Evolutionary conservation across 1,139 yeast species (phyloP), one percentile per base, ranked within the genome.

Genomic region (Candida tetrigidarum): DNA sequence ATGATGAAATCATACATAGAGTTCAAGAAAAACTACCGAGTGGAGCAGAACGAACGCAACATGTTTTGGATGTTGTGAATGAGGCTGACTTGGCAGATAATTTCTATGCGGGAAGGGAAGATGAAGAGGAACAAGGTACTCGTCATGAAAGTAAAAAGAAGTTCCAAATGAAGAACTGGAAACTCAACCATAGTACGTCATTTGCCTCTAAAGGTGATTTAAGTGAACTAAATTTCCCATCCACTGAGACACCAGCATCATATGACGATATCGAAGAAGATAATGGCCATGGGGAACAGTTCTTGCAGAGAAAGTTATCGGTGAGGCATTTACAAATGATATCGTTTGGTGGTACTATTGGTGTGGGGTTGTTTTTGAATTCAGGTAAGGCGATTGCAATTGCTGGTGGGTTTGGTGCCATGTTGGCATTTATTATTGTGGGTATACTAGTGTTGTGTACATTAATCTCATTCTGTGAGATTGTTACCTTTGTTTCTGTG

Each of bases 341-440:
- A 40, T 88, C 96, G 0, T 71, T 90, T 36, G 93, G 95, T 2
- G 95, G 93, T 1, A 86, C 93, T 0, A 66, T 88, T 4, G 96
- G 96, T 1, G 92, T 88, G n/a, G 96, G 96, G 0, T 64, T 88
- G 14, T 76, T 87, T 51, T 67, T 87, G 35, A 84, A 86, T 41
- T 77, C 88, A n/a, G 96, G 96, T 1, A 84, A 85, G 53, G 87
- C 91, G 0, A 74, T 90, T 42, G 76, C 85, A 22, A 81, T 83
- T 15, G 86, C 92, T 2, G 97, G 97, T 2, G 96, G 96, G 0
- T 68, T 89, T 46, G 96, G 96, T 0, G 80, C 91, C 2, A 62
- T 88, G 8, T 57, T 90, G 3, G 96, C 96, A 2, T 89, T 83
- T 57, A 49, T 76, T 0, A 65, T 88, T 9, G 79, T 89, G 32